Evolutionary conservation across 2,329 filamentous ascomycete species (phyloP).

Genomic region (Aspergillus sojae): DNA sequence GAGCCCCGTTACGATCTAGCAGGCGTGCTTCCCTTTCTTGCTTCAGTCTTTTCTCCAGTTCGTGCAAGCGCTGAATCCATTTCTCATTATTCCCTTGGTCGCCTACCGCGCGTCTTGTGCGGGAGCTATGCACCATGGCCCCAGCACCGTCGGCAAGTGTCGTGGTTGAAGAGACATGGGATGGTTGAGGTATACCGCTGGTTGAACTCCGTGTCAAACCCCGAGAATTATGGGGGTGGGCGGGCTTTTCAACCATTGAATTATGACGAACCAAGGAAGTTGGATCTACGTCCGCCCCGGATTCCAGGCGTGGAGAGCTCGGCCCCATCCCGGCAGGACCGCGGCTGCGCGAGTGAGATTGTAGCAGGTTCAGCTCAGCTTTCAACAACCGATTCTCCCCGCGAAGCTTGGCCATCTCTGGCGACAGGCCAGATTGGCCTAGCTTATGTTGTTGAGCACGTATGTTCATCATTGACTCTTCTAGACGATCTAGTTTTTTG

Average conservation of each 20-base stretch:
- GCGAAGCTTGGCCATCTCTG: conserved; percentile 62
- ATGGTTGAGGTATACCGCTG: conserved; percentile 38
- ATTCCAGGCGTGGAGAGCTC: conserved; percentile 38
- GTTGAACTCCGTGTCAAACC: conserved; percentile 34
- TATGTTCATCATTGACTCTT: conserved; percentile 72
- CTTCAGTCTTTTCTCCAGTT: conserved; percentile 86
- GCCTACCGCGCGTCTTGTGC: conserved; percentile 24
- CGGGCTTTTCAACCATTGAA: conserved; percentile 51
- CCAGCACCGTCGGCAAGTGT: conserved; percentile 33
- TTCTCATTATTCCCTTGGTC: conserved; percentile 63
- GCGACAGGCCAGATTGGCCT: conserved; percentile 38
- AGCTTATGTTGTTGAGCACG: conserved; percentile 37
- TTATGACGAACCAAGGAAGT: conserved; percentile 59
- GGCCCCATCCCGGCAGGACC: conserved; percentile 40
- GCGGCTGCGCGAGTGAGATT: conserved; percentile 62
- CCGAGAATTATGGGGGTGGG: conserved; percentile 29
- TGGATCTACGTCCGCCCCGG: conserved; percentile 34
- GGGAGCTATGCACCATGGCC: conserved; percentile 28
- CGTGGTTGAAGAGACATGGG: conserved; percentile 35
- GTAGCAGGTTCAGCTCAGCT: conserved; percentile 69
- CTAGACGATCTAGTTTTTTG: conserved; percentile 85
- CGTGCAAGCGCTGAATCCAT: conserved; percentile 82
- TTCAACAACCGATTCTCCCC: conserved; percentile 63
- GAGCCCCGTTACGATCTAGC: conserved; percentile 79
- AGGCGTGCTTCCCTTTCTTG: conserved; percentile 84